Base-by-base conservation (phyloP, 1,139 yeast species). In the Ogataea hybrid region DNA sequence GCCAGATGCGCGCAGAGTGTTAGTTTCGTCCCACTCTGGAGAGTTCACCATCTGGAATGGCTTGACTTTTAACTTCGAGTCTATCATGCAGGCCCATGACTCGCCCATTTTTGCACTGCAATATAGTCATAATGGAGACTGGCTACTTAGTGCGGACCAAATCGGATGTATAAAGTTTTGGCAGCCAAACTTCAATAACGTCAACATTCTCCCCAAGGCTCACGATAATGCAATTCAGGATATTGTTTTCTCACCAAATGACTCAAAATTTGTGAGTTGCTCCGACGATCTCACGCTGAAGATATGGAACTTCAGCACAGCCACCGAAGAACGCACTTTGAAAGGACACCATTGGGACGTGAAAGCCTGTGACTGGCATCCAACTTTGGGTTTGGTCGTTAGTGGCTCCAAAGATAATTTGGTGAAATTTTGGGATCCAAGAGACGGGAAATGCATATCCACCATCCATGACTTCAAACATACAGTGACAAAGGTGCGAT, bases 301-400 rank as follows among this genome's bases (percentile, higher is more conserved):
- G 59, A 81, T 92, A 34, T 92, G 97, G 97, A 88, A 90, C 62
- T 92, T 92, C 64, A 84, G 86, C 60, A 87, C 85, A 51, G 96
- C 95, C 37, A 71, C 78, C 45, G 95, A 88, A 56, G 99, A 92
- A 59, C 66, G 88, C 35, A 73, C 79, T 1, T 70, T 92, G 39
- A 75, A 81, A 21, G 98, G 97, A 1, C 99, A 92, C 65, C 96
- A 94, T 59, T 92, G 99, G 99, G 99, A 92, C 65, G 97, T 92
- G 25, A 92, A 92, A 61, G 80, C 92, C 46, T 89, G 95, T 41
- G 97, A 92, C 62, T 92, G 99, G 99, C 99, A 92, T 63, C 87
- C 95, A 6, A 72, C 77, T 14, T 67, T 88, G 62, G 97, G 97
- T 0, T 71, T 94, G 29, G 75, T 86, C 42, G 94, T 85, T 0